phyloP scores from a whole-genome alignment of 2,329 filamentous ascomycete genomes.

The Clonostachys rosea region DNA sequence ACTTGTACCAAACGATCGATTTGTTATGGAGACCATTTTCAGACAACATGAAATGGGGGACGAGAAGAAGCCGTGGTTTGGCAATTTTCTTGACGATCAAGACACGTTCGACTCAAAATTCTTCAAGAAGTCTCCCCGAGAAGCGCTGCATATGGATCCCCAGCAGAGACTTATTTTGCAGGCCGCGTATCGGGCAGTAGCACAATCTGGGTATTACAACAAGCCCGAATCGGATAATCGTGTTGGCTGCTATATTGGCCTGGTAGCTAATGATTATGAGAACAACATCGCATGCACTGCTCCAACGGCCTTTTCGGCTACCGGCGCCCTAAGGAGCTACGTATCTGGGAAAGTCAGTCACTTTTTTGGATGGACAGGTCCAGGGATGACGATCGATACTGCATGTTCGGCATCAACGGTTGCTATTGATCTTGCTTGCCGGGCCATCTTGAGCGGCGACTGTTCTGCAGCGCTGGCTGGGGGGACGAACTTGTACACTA shows the following conservation, averaged over 20 bases:
- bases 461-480: conserved; percentile 25
- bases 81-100: conserved; percentile 12
- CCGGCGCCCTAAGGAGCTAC: conserved; percentile 21
- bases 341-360: conserved; percentile 21
- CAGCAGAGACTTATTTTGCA: conserved; percentile 30
- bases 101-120: conserved; percentile 30
- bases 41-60: neutral
- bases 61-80: conserved; percentile 7
- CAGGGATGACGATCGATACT: conserved; percentile 23
- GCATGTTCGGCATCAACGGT: conserved; percentile 27
- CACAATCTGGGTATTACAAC: conserved; percentile 13
- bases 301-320: neutral
- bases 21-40: no score
- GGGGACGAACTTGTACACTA: conserved; percentile 30
- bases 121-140: conserved; percentile 29
- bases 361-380: conserved; percentile 27
- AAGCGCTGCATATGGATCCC: conserved; percentile 29
- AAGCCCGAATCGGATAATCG: conserved; percentile 3
- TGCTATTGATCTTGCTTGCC: conserved; percentile 22
- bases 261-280: conserved; percentile 29
- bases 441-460: conserved; percentile 17
- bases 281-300: conserved; percentile 14
- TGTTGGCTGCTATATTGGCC: conserved; percentile 31
- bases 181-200: conserved; percentile 32
- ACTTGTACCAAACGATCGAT: no score